Evolutionary conservation across 176 grass and related monocot genomes (phyloP).

Genomic region (Poa pratensis): DNA sequence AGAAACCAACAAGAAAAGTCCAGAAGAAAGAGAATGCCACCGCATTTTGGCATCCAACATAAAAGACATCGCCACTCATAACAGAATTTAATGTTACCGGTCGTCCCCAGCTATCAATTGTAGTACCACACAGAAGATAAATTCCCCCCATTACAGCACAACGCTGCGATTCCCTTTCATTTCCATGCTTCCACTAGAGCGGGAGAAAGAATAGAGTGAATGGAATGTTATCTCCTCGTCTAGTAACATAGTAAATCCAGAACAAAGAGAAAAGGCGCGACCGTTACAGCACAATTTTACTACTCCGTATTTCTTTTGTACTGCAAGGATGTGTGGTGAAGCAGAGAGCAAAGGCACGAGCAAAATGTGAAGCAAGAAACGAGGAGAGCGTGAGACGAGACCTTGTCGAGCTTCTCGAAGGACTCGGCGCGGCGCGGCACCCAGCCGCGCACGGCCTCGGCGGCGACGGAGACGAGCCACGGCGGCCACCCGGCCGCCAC

Average conservation of each 20-base stretch:
- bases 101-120: constrained; percentile 15
- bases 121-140: constrained; percentile 17
- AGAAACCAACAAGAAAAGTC: constrained; percentile 33
- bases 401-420: constrained; percentile 99
- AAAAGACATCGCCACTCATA: constrained; percentile 37
- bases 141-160: constrained; percentile 8
- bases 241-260: neutral
- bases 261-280: neutral
- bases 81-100: constrained; percentile 36
- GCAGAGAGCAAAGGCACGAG: constrained; percentile 7
- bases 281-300: constrained; percentile 1
- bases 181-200: neutral
- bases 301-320: neutral
- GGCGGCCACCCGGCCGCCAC: constrained; percentile 92
- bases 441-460: constrained; percentile 95
- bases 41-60: constrained; percentile 37
- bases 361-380: constrained; percentile 27
- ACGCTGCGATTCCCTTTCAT: neutral
- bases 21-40: constrained; percentile 40
- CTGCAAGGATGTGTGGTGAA: constrained; percentile 4
- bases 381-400: constrained; percentile 29
- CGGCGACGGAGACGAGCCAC: constrained; percentile 84
- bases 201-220: neutral
- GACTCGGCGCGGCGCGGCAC: constrained; percentile 93
- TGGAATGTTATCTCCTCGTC: neutral